Conservation (phyloP, 495 filamentous ascomycete species). For the Talaromyces nanjingensis region DNA sequence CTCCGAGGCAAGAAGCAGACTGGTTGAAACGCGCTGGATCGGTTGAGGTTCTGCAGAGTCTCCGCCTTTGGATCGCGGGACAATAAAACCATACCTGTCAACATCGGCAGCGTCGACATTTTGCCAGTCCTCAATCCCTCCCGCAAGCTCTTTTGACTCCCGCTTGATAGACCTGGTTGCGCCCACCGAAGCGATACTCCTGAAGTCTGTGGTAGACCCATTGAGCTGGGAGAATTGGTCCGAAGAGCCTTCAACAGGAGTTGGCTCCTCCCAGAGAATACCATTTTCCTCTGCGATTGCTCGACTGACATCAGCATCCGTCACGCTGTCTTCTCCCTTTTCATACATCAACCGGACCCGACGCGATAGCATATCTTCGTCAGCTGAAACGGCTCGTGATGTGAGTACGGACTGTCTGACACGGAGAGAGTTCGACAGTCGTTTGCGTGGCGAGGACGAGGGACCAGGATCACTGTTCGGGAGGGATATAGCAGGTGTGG, state of each 20-base stretch:
- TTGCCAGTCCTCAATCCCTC: slow-evolving; percentile 93
- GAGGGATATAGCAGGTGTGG: slow-evolving; percentile 14
- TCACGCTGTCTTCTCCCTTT: slow-evolving; percentile 53
- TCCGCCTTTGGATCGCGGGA: slow-evolving; percentile 32
- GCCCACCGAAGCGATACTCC: slow-evolving; percentile 8
- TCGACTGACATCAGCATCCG: slow-evolving; percentile 38
- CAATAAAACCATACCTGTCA: slow-evolving; percentile 93
- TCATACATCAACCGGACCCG: slow-evolving; percentile 92
- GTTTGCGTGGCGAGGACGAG: slow-evolving; percentile 2
- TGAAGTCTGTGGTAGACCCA: slow-evolving; percentile 11
- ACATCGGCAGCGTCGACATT: slow-evolving; percentile 81
- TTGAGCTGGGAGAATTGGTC: slow-evolving; percentile 5
- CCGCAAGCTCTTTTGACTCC: slow-evolving; percentile 59
- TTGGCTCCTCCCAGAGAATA: slow-evolving; percentile 50
- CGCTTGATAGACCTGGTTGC: slow-evolving; percentile 30
- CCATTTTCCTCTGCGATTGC: slow-evolving; percentile 47
- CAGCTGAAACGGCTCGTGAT: slow-evolving; percentile 51
- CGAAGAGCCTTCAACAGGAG: slow-evolving; percentile 14
- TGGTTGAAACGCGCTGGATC: slow-evolving; percentile 60
- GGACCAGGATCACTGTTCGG: slow-evolving; percentile 6
- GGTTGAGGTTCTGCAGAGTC: slow-evolving; percentile 40
- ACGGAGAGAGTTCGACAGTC: slow-evolving; percentile 22
- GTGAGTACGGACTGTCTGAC: slow-evolving; percentile 27
- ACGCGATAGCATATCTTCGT: slow-evolving; percentile 78
- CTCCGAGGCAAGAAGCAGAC: slow-evolving; percentile 56